Percentiles rank a stretch among this genome's conserved stretches.
Conservation (phyloP, 345 rosid genomes). For the Turritis glabra region DNA sequence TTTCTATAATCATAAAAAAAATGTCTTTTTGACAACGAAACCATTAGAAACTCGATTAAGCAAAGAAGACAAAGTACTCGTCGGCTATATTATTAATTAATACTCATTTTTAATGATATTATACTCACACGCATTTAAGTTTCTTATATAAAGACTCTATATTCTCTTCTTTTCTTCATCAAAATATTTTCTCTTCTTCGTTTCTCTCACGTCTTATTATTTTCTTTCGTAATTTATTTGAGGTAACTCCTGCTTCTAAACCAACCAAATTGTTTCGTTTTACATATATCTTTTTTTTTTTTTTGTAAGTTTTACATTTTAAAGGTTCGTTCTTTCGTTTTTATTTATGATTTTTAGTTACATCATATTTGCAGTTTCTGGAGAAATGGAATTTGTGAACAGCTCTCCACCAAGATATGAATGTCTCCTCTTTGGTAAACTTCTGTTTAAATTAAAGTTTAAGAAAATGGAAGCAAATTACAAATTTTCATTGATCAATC, state of each 20-base stretch:
- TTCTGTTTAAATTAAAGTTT: neutral
- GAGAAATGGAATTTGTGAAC: constrained; percentile 31
- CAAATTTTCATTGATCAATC: neutral
- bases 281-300: neutral
- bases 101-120: constrained; percentile 9
- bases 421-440: constrained; percentile 82
- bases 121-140: constrained; percentile 12
- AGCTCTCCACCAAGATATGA: constrained; percentile 52
- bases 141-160: constrained; percentile 21
- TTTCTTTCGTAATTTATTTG: neutral
- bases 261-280: too few species aligned
- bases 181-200: constrained; percentile 10
- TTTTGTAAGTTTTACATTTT: neutral
- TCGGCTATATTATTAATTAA: neutral
- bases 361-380: constrained; percentile 10
- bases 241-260: constrained; percentile 15
- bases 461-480: neutral
- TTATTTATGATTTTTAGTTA: neutral
- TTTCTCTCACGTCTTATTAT: constrained; percentile 2
- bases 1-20: neutral
- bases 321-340: neutral
- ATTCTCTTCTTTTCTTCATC: constrained; percentile 29
- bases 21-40: neutral
- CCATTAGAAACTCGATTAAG: neutral
- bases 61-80: neutral